phyloP scores from a whole-genome alignment of 1,284 basidiomycete genomes.

The Afroboletus lepidellus region DNA sequence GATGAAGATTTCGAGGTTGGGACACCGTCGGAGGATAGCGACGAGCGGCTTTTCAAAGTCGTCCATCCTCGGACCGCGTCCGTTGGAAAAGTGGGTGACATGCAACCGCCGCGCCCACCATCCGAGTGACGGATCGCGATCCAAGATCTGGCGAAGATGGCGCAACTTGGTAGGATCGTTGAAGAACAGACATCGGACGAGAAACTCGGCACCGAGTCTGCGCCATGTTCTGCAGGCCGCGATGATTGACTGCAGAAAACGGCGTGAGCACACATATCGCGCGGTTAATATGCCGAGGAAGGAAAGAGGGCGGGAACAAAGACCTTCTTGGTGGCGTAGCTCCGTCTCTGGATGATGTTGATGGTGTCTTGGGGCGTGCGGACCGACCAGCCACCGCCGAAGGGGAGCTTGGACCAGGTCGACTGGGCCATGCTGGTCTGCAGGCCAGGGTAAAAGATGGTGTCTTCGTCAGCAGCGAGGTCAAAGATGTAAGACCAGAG shows the following conservation, averaged over 20 bases:
- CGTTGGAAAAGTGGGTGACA: constrained; percentile 48
- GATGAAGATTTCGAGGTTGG: constrained; percentile 68
- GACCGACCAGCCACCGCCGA: constrained; percentile 53
- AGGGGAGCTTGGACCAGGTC: constrained; percentile 52
- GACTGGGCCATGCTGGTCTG: constrained; percentile 59
- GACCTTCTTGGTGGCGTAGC: constrained; percentile 63
- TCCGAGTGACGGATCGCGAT: constrained; percentile 50
- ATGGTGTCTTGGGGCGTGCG: constrained; percentile 56
- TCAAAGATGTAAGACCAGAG: constrained; percentile 68
- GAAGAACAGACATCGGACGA: constrained; percentile 66
- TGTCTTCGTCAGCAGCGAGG: constrained; percentile 63
- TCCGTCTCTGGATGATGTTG: constrained; percentile 52
- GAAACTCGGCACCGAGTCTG: constrained; percentile 54
- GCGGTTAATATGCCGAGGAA: background rate
- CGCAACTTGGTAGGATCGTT: constrained; percentile 51
- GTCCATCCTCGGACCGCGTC: constrained; percentile 32
- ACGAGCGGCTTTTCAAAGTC: constrained; percentile 38
- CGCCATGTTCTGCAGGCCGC: constrained; percentile 57
- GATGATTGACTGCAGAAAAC: constrained; percentile 53
- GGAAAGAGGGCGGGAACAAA: background rate
- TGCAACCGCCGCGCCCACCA: constrained; percentile 69
- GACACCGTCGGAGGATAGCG: constrained; percentile 58
- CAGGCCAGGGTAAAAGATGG: constrained; percentile 54
- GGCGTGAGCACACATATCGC: background rate
- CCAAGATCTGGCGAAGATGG: constrained; percentile 46